Evolutionary conservation across 2,329 filamentous ascomycete species (phyloP).

Genomic region (Trichoderma hamatum): DNA sequence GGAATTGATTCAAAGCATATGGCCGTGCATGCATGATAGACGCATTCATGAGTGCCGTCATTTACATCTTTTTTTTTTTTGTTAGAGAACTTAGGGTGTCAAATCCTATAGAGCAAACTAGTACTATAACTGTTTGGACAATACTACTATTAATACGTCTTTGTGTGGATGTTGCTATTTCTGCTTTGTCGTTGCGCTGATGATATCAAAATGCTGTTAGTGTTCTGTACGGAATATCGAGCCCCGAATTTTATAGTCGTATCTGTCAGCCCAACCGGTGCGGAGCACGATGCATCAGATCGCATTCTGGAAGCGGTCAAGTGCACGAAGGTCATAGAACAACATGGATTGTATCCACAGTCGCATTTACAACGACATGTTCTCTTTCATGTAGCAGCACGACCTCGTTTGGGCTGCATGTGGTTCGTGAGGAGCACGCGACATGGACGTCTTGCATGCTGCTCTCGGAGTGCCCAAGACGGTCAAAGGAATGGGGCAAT

Average conservation of each 20-base stretch:
- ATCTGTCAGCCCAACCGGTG: background rate
- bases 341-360: background rate
- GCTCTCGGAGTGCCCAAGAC: background rate
- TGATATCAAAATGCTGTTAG: background rate
- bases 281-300: background rate
- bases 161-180: background rate
- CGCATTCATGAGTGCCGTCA: conserved; percentile 19
- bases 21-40: conserved; percentile 22
- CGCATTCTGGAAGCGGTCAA: conserved; percentile 7
- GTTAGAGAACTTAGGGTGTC: conserved; percentile 21
- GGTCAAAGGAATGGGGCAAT: background rate
- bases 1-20: conserved; percentile 18
- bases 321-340: background rate
- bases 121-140: conserved; percentile 27
- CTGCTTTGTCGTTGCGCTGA: background rate
- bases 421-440: conserved; percentile 14
- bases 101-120: conserved; percentile 26
- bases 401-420: background rate
- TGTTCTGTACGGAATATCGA: background rate
- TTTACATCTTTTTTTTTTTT: conserved; percentile 23
- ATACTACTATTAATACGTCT: conserved; percentile 26
- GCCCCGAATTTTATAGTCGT: background rate
- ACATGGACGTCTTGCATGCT: conserved; percentile 2
- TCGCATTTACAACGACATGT: background rate
- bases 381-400: background rate